Percentiles rank a stretch among this genome's conserved stretches.
phyloP scores from a whole-genome alignment of 1,284 basidiomycete species.

The Gymnopus androsaceus region DNA sequence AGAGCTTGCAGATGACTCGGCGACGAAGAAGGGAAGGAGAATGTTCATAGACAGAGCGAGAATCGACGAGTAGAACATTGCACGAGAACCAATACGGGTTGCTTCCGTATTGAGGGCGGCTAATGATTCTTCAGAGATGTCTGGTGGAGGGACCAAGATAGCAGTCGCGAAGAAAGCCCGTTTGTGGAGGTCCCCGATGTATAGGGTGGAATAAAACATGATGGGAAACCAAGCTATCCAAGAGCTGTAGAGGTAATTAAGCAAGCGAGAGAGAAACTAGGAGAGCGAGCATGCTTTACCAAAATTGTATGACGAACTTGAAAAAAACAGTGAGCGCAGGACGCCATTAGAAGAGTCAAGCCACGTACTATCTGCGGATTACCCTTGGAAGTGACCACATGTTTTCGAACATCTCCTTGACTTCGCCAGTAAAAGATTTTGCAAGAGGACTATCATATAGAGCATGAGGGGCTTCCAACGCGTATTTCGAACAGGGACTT shows the following conservation, averaged over 20 bases:
- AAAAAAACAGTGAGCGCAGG: not conserved
- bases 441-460: not conserved
- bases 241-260: constrained; percentile 44
- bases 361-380: constrained; percentile 78
- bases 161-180: constrained; percentile 39
- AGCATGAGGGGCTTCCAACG: not conserved
- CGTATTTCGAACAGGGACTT: not conserved
- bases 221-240: constrained; percentile 90
- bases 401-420: constrained; percentile 70
- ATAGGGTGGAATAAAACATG: constrained; percentile 85
- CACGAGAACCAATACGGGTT: constrained; percentile 81
- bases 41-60: constrained; percentile 73
- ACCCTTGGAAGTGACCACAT: constrained; percentile 68
- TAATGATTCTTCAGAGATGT: constrained; percentile 26
- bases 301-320: constrained; percentile 83
- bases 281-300: constrained; percentile 52
- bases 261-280: not conserved
- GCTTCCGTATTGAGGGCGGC: constrained; percentile 59
- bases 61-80: constrained; percentile 78
- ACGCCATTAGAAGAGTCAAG: constrained; percentile 5
- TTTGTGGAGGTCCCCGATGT: constrained; percentile 86
- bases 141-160: constrained; percentile 13
- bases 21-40: constrained; percentile 73
- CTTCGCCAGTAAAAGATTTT: constrained; percentile 52
- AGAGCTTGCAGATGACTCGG: constrained; percentile 25